phyloP scores from a whole-genome alignment of 805 yeast genomes.

The Ogataea methylovora region DNA sequence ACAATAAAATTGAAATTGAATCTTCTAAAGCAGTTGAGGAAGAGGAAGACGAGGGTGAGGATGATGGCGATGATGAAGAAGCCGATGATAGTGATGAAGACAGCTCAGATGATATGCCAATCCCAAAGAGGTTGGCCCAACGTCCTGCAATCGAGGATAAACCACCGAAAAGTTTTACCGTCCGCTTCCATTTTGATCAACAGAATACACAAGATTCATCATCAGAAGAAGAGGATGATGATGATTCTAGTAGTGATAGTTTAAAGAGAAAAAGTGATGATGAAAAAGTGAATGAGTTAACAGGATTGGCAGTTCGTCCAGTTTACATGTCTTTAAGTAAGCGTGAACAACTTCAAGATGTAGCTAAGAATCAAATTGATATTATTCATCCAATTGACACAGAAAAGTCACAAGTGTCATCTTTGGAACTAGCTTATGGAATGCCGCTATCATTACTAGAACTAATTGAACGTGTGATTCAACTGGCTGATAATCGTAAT shows the following conservation, averaged over 20 bases:
- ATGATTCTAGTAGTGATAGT: slow-evolving; percentile 4
- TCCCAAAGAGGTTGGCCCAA: slow-evolving; percentile 16
- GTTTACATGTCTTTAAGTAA: slow-evolving; percentile 3
- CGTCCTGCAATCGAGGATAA: slow-evolving; percentile 19
- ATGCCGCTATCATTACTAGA: slow-evolving; percentile 38
- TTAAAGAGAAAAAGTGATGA: slow-evolving; percentile 2
- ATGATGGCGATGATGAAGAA: slow-evolving; percentile 5
- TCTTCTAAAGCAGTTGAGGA: slow-evolving; percentile 4
- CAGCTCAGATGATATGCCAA: slow-evolving; percentile 2
- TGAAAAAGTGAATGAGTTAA: slow-evolving; percentile 9
- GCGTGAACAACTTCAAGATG: slow-evolving; percentile 7
- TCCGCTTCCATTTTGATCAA: slow-evolving; percentile 16
- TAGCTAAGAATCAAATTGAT: slow-evolving; percentile 3
- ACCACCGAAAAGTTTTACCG: slow-evolving; percentile 26
- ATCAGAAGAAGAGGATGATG: slow-evolving; percentile 9
- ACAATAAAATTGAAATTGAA: slow-evolving; percentile 19
- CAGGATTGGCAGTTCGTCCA: slow-evolving; percentile 10
- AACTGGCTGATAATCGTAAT: slow-evolving; percentile 44
- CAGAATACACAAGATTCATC: slow-evolving; percentile 7
- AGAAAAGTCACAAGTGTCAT: slow-evolving; percentile 8
- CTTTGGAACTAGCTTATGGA: slow-evolving; percentile 37
- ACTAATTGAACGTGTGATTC: slow-evolving; percentile 38
- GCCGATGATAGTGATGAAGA: slow-evolving; percentile 2
- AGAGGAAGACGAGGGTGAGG: slow-evolving; percentile 3
- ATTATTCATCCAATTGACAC: slow-evolving; percentile 14